A percentile compares a stretch with the other conserved stretches of the same genome.
Conservation (phyloP, 768 basidiomycete species). For the Nidularia pulvinata region DNA sequence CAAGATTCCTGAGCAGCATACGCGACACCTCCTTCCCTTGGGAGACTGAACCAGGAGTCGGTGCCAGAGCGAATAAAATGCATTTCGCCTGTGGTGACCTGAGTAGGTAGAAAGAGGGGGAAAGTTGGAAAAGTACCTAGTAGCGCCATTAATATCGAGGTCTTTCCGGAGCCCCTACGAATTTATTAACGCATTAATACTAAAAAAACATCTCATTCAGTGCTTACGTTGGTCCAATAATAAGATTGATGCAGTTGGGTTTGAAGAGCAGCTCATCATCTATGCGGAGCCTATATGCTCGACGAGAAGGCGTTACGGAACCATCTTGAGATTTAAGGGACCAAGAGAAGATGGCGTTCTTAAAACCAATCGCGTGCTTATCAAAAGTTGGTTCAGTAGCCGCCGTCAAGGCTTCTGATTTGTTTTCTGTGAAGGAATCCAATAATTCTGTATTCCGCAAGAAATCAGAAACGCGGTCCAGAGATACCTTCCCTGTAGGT, state of each 20-base stretch:
- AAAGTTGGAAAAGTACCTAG: conserved; percentile 22
- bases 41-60: conserved; percentile 69
- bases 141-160: conserved; percentile 63
- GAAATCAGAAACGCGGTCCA: conserved; percentile 48
- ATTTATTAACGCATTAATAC: background rate
- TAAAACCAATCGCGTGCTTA: too few relatives aligned
- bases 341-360: conserved; percentile 45
- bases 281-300: conserved; percentile 51
- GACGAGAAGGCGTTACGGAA: conserved; percentile 33
- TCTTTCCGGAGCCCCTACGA: conserved; percentile 49
- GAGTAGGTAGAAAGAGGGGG: background rate
- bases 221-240: conserved; percentile 52
- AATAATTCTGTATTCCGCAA: conserved; percentile 36
- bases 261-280: conserved; percentile 57
- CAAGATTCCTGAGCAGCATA: conserved; percentile 87
- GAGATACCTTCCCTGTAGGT: conserved; percentile 50
- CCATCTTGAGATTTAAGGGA: conserved; percentile 26
- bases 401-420: too few relatives aligned
- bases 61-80: conserved; percentile 52
- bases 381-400: too few relatives aligned
- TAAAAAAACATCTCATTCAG: background rate
- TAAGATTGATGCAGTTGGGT: conserved; percentile 49
- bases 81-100: conserved; percentile 50
- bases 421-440: conserved; percentile 22
- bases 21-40: conserved; percentile 66